A percentile compares a stretch with the other conserved stretches of the same genome.
These are phyloP conservation scores for Fomitopsis schrenkii DNA, from an alignment of 1,284 basidiomycete genomes.

Conservation along the genomic window DNA sequence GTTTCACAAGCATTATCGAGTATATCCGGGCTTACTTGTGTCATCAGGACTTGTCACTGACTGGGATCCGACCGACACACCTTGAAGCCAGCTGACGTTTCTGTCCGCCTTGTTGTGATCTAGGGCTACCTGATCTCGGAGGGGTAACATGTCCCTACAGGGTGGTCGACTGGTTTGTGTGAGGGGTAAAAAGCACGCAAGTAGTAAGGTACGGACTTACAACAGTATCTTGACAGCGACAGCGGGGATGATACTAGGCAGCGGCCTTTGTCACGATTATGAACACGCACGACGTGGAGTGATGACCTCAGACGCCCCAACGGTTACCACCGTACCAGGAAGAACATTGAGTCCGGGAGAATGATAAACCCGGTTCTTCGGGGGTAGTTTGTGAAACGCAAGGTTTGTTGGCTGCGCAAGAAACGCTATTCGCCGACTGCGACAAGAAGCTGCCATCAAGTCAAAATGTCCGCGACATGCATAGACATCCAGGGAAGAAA, in stretches of 20 bases:
- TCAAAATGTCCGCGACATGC: neutral
- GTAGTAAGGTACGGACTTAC: too few relatives aligned
- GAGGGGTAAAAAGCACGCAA: too few relatives aligned
- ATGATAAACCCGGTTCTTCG: neutral
- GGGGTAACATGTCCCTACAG: too few relatives aligned
- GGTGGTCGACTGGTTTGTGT: too few relatives aligned
- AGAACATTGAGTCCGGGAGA: neutral
- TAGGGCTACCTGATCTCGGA: too few relatives aligned
- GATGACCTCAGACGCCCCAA: neutral
- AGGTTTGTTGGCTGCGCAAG: too few relatives aligned
- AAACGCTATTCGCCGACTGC: neutral
- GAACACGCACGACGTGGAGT: neutral
- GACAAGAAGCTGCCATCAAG: neutral
- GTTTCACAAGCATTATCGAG: neutral
- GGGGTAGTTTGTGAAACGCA: neutral
- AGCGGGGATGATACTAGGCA: neutral
- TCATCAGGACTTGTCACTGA: slow-evolving; percentile 42
- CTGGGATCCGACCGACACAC: slow-evolving; percentile 47
- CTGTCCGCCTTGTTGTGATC: neutral
- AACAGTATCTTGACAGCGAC: too few relatives aligned
- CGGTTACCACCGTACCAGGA: neutral
- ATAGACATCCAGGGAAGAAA: neutral
- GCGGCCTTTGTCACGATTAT: neutral
- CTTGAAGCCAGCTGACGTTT: neutral
- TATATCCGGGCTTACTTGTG: neutral